phyloP scores from a whole-genome alignment of 2,329 filamentous ascomycete species.

The Aspergillus sp. region DNA sequence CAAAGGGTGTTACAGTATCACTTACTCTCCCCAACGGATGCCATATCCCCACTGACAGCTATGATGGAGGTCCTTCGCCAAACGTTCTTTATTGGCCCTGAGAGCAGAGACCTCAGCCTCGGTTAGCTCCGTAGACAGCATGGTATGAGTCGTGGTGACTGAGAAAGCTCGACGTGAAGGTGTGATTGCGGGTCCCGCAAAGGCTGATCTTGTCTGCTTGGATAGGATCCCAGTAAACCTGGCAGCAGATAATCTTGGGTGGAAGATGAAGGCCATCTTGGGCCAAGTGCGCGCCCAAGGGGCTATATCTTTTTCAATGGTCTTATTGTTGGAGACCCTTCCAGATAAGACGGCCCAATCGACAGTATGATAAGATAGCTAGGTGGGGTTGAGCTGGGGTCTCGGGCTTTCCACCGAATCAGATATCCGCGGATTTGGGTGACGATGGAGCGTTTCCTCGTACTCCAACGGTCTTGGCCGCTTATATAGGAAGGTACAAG shows the following conservation, averaged over 20 bases:
- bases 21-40: conserved; percentile 67
- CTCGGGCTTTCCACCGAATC: conserved; percentile 21
- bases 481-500: not conserved
- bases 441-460: conserved; percentile 3
- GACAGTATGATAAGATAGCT: conserved; percentile 18
- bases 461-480: not conserved
- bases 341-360: conserved; percentile 8
- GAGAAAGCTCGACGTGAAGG: conserved; percentile 17
- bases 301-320: not conserved
- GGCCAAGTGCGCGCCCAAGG: not conserved
- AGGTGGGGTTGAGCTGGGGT: conserved; percentile 10
- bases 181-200: conserved; percentile 3
- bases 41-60: conserved; percentile 69
- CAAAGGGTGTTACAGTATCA: conserved; percentile 15
- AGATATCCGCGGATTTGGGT: conserved; percentile 7
- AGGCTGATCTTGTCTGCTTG: not conserved
- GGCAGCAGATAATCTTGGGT: conserved; percentile 1
- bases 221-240: conserved; percentile 6
- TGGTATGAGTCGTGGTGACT: conserved; percentile 23
- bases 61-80: conserved; percentile 65
- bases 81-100: conserved; percentile 59
- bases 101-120: conserved; percentile 55
- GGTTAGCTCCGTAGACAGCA: conserved; percentile 48
- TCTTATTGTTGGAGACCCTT: conserved; percentile 9
- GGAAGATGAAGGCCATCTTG: conserved; percentile 11